Evolutionary conservation across 2,329 filamentous ascomycete genomes (phyloP).

Genomic region (Parasarocladium wereldwijsianum): DNA sequence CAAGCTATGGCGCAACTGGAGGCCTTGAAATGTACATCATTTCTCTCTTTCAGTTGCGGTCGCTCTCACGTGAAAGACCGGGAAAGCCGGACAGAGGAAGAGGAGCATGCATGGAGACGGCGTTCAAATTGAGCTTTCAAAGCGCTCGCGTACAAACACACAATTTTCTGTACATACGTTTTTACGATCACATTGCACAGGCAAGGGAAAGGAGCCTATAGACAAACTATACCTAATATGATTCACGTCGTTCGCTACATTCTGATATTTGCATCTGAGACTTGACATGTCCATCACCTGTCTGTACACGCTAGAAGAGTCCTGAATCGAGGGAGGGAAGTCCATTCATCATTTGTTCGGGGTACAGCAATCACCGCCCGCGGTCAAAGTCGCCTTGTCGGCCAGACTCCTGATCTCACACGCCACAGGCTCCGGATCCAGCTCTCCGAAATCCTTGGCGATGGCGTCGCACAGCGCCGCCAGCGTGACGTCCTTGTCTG

Average conservation of each 20-base stretch:
- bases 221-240: conserved; percentile 16
- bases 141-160: conserved; percentile 1
- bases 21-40: no score
- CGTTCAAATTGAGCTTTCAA: conserved; percentile 3
- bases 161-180: conserved; percentile 4
- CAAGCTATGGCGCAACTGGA: background rate
- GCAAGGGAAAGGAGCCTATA: conserved; percentile 11
- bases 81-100: background rate
- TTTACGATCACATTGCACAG: no score
- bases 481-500: conserved; percentile 45
- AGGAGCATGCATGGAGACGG: conserved; percentile 2
- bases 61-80: no score
- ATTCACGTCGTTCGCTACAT: conserved; percentile 16
- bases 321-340: no score
- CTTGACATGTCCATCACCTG: no score
- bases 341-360: conserved; percentile 23
- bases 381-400: conserved; percentile 26
- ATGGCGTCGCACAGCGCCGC: conserved; percentile 47
- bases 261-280: no score
- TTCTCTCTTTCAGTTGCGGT: no score
- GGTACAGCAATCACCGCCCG: conserved; percentile 36
- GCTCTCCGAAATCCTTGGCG: conserved; percentile 41
- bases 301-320: no score
- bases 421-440: conserved; percentile 18
- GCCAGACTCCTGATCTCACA: conserved; percentile 28